Conservation (phyloP, 768 basidiomycete genomes). For the Boletellus ananiceps region DNA sequence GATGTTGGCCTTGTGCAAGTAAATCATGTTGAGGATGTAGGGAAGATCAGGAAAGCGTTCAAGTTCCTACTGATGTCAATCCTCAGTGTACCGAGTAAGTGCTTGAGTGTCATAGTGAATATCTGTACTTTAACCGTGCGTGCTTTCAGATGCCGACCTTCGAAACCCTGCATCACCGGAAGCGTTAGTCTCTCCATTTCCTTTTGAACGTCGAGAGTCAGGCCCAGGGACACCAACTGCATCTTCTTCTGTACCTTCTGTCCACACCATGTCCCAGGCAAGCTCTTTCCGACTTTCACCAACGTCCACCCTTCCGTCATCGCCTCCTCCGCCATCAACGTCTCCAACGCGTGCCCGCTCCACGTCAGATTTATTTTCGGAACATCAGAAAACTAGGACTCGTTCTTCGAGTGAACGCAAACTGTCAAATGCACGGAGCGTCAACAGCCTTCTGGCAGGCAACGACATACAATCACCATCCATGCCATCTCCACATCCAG, state of each 20-base stretch:
- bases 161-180: conserved; percentile 75
- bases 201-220: conserved; percentile 51
- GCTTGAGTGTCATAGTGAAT: background rate
- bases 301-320: conserved; percentile 33
- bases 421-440: conserved; percentile 29
- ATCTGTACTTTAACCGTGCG: conserved; percentile 14
- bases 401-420: conserved; percentile 24
- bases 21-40: conserved; percentile 48
- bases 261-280: conserved; percentile 29
- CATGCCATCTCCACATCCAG: conserved; percentile 7
- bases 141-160: conserved; percentile 38
- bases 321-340: conserved; percentile 36
- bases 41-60: conserved; percentile 73
- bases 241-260: conserved; percentile 37
- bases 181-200: conserved; percentile 43
- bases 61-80: conserved; percentile 70
- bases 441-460: conserved; percentile 21
- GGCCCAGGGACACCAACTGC: conserved; percentile 50
- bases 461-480: conserved; percentile 20
- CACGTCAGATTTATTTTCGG: conserved; percentile 47
- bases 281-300: conserved; percentile 29
- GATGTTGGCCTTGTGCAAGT: conserved; percentile 81
- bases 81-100: conserved; percentile 41
- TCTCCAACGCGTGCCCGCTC: conserved; percentile 55
- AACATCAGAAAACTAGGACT: conserved; percentile 37